These are phyloP conservation scores for Secale cereale DNA, from an alignment of 176 grass and related monocot species.

Conservation along the genomic window DNA sequence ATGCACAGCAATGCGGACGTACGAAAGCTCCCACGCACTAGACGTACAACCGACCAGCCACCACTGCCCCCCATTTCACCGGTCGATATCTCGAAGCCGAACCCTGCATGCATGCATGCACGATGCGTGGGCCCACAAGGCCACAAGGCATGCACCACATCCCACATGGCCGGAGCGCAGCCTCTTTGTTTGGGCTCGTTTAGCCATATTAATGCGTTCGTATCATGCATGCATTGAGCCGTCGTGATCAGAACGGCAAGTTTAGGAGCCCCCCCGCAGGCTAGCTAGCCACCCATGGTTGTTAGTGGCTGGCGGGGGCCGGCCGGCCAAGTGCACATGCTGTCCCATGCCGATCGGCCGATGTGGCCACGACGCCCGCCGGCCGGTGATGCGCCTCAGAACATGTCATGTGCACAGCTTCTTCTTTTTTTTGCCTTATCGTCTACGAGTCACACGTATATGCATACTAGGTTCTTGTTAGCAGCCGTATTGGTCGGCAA, in stretches of 20 bases:
- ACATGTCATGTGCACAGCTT: neutral
- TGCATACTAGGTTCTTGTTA: neutral
- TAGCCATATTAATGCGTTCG: neutral
- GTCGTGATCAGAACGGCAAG: slow-evolving; percentile 17
- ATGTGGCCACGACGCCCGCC: neutral
- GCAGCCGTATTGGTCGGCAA: neutral
- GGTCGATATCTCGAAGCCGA: neutral
- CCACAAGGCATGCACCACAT: neutral
- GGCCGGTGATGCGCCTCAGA: neutral
- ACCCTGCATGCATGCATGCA: neutral
- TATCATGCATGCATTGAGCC: slow-evolving; percentile 1
- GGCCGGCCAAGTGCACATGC: neutral
- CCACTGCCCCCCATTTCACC: neutral
- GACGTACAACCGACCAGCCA: neutral
- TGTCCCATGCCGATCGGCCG: neutral
- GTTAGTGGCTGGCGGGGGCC: neutral
- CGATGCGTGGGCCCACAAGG: neutral
- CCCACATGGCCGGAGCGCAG: neutral
- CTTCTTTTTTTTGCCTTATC: neutral
- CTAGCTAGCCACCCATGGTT: neutral
- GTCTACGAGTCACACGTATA: neutral
- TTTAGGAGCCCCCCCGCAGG: neutral
- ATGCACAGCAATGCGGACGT: neutral
- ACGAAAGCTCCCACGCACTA: neutral
- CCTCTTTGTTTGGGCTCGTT: neutral